Conservation (phyloP, 2,329 filamentous ascomycete genomes). For the Claviceps arundinis region DNA sequence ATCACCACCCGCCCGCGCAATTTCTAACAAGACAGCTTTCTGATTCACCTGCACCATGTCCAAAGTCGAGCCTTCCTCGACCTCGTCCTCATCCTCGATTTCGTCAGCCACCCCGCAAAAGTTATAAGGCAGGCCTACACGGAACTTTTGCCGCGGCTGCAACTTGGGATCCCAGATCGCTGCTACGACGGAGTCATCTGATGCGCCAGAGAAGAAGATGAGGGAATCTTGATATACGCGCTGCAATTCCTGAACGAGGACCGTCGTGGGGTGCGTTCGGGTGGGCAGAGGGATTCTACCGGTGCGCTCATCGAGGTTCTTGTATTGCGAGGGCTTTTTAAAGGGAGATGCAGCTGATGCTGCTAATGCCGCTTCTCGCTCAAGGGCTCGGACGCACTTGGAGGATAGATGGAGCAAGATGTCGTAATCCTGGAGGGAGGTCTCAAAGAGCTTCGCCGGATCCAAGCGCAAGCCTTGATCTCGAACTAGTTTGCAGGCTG, state of each 20-base stretch:
- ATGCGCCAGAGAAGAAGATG: constrained; percentile 65
- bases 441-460: constrained; percentile 48
- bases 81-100: constrained; percentile 22
- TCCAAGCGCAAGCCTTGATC: constrained; percentile 40
- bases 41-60: constrained; percentile 51
- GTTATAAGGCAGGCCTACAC: constrained; percentile 56
- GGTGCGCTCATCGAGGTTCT: constrained; percentile 61
- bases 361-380: constrained; percentile 22
- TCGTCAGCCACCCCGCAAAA: constrained; percentile 18
- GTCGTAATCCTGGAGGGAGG: constrained; percentile 66
- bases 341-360: constrained; percentile 21
- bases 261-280: constrained; percentile 45
- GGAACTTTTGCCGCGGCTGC: constrained; percentile 44
- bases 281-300: constrained; percentile 30
- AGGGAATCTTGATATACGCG: constrained; percentile 53
- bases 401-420: constrained; percentile 62
- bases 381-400: constrained; percentile 32
- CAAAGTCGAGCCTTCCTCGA: not conserved
- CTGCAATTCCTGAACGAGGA: constrained; percentile 56
- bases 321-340: constrained; percentile 47
- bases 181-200: constrained; percentile 40
- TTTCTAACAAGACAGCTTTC: constrained; percentile 55
- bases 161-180: constrained; percentile 46
- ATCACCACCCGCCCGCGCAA: constrained; percentile 53
- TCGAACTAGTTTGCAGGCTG: constrained; percentile 51